Percentiles rank a stretch among this genome's conserved stretches.
These are phyloP conservation scores for Xylaria sp. DNA, from an alignment of 2,329 filamentous ascomycete species.

Conservation along the genomic window DNA sequence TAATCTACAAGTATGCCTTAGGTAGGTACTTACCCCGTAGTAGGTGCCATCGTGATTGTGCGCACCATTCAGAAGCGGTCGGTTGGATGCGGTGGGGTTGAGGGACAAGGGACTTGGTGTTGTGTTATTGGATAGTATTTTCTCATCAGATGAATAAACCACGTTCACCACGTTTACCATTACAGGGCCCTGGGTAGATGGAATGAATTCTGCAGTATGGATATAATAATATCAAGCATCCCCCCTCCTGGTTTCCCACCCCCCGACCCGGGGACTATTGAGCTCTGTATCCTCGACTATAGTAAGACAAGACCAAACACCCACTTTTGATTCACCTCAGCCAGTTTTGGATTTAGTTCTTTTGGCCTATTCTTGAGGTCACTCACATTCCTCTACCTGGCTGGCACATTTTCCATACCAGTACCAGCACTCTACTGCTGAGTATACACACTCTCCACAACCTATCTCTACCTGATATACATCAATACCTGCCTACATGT, in stretches of 20 bases:
- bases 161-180: conserved; percentile 17
- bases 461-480: background rate
- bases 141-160: conserved; percentile 26
- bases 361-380: conserved; percentile 5
- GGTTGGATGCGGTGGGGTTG: conserved; percentile 12
- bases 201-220: conserved; percentile 3
- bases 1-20: background rate
- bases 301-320: conserved; percentile 1
- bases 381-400: conserved; percentile 27
- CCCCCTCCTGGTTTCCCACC: background rate
- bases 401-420: conserved; percentile 3
- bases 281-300: background rate
- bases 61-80: conserved; percentile 32
- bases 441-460: background rate
- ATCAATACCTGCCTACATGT: background rate
- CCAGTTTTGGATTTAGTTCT: background rate
- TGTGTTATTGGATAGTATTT: conserved; percentile 18
- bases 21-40: background rate
- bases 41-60: conserved; percentile 11
- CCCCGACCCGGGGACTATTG: conserved; percentile 4
- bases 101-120: conserved; percentile 18
- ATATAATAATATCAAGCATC: conserved; percentile 28
- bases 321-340: conserved; percentile 4
- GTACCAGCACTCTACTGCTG: background rate
- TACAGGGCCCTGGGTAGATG: conserved; percentile 1